Evolutionary conservation across 2,329 filamentous ascomycete species (phyloP), one percentile per base, ranked within the genome.

Genomic region (Rutstroemia sp.): DNA sequence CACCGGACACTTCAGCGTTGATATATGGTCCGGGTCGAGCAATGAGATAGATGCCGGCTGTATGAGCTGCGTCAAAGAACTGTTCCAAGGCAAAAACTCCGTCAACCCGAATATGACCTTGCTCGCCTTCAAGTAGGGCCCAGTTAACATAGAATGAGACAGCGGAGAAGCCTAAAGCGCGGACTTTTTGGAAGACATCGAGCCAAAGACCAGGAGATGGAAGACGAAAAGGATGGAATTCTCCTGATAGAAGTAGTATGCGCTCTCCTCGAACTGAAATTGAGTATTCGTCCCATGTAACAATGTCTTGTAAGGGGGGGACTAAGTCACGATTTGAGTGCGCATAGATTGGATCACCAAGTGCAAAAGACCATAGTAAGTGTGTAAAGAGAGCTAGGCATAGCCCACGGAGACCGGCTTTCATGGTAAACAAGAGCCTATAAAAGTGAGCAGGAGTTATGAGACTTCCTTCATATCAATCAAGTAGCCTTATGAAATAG

Each of bases 121-220:
- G 82, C 57, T 86, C 84, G 2, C 87, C 88, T 68, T 94, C 89
- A 0, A 90, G 70, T 2, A 92, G 73, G 3, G 86, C 87, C 89
- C 88, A 95, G 64, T 91, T 80, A 6, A 85, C 76, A 65, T 92
- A 92, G 69, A 92, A 90, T 0, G 87, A 90, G 1, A 92, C 86
- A 45, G 82, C 80, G 64, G 88, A 92, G 72, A 90, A 92, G 0
- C 89, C 89, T 1, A 91, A 72, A 0, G 88, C 85, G 69, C 87
- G 91, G 69, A 92, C 82, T 71, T 95, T 95, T 65, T 94, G 85
- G 63, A 95, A 86, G 2, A 92, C 68, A 62, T 92, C 89, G 8
- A 88, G 75, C 75, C 84, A 85, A 4, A 87, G 73, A 48, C 75
- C 73, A 2, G 81, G 77, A 1, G 86, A 82, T 1, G 83, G 82